Base-by-base conservation (phyloP, 1,284 basidiomycete genomes). In the Papiliotrema fonsecae region DNA sequence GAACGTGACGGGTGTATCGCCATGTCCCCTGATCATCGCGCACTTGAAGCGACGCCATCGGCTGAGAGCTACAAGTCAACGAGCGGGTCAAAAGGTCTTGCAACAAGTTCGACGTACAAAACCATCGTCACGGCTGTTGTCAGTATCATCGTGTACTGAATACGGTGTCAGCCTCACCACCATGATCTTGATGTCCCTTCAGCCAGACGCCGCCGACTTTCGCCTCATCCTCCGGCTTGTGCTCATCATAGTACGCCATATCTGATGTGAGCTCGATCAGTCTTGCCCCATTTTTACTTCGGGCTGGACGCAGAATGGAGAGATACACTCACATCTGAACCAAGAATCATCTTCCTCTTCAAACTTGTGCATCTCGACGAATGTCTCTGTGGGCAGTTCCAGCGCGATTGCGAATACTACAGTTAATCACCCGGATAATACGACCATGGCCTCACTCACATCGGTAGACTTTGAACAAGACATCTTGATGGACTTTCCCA, bases 161-260 rank as follows among this genome's bases (percentile, higher is more conserved):
- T 6, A 18, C 16, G 14, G 35, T 9, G 14, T 32, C 26, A 31
- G 25, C 34, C 49, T 50, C 22, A 51, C 44, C 49, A 18, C 58
- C 58, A 34, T 55, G 54, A 39, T 60, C 58, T 31, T 58, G 51
- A 39, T 60, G 58, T 14, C 58, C 58, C 41, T 60, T 60, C 10
- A 60, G 49, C 58, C 58, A 60, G 2, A 60, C 56, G 10, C 50
- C 50, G 3, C 48, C 45, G 18, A 52, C 49, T 34, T 60, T 60
- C 1, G 26, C 52, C 37, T 58, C 58, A 21, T 60, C 58, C 35
- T 60, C 58, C 1, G 44, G 42, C 5, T 30, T 47, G 43, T 56
- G 52, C 40, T 56, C 58, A 40, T 60, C 58, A 31, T 60, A 60
- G 44, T 48, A 60, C 9, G 56, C 54, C 58, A 60, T 60, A 43